Evolutionary conservation across 2,329 filamentous ascomycete species (phyloP).

Genomic region (Colletotrichum filicis): DNA sequence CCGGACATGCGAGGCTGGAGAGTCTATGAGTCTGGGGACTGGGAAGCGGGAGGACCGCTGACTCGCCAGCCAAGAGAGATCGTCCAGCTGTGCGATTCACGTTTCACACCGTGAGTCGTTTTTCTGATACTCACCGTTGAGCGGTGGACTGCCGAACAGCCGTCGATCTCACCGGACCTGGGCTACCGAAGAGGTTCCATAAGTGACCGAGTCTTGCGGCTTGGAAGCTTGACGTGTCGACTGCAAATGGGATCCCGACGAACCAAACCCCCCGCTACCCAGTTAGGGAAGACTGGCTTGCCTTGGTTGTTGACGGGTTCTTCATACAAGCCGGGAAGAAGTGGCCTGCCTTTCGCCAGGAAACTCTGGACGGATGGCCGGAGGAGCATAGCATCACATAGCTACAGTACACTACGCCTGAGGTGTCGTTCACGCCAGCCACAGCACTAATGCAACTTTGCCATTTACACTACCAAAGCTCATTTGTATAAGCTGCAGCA

Average conservation of each 20-base stretch:
- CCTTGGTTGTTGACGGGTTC: not conserved
- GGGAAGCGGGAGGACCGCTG: constrained; percentile 23
- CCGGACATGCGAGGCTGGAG: constrained; percentile 29
- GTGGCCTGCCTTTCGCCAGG: not conserved
- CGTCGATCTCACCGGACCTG: constrained; percentile 28
- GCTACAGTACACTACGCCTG: constrained; percentile 2
- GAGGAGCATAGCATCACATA: not conserved
- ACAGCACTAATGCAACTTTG: constrained; percentile 20
- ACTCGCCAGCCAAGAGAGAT: constrained; percentile 33
- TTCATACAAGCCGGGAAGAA: not conserved
- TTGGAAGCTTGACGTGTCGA: constrained; percentile 15
- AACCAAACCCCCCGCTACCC: not conserved
- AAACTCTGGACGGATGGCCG: constrained; percentile 12
- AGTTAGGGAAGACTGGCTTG: not conserved
- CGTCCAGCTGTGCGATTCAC: constrained; percentile 28
- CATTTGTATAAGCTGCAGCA: constrained; percentile 9
- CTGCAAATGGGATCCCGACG: constrained; percentile 10
- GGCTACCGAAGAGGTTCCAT: not conserved
- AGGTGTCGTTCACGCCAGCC: constrained; percentile 13
- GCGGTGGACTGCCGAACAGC: constrained; percentile 27
- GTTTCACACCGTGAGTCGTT: constrained; percentile 24
- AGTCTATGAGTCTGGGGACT: constrained; percentile 4
- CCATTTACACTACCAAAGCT: not conserved
- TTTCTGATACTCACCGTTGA: constrained; percentile 8
- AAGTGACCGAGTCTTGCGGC: not conserved